Conservation (phyloP, 257 asterid genomes). For the Nicotiana tomentosiformis region DNA sequence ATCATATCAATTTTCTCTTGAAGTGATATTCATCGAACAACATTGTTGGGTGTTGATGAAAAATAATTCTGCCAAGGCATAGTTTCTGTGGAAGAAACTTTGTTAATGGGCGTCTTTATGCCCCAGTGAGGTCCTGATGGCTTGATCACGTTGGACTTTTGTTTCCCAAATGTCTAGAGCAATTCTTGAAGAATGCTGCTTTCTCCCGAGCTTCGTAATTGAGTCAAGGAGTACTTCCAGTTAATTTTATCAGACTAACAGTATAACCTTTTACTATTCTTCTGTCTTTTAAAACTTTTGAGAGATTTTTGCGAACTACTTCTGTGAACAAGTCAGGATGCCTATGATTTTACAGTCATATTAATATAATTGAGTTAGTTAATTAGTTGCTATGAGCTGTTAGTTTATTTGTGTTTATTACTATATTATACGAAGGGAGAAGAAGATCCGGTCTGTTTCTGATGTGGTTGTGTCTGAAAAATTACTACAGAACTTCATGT, state of each 20-base stretch:
- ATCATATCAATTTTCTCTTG: conserved; percentile 11
- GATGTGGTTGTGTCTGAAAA: background rate
- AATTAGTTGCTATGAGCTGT: conserved; percentile 1
- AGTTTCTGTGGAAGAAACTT: background rate
- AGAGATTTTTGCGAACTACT: background rate
- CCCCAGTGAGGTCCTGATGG: background rate
- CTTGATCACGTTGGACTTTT: background rate
- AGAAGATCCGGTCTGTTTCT: background rate
- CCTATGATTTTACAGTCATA: background rate
- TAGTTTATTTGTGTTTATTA: background rate
- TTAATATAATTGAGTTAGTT: background rate
- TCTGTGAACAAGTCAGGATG: background rate
- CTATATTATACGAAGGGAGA: background rate
- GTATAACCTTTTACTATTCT: background rate
- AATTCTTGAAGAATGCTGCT: background rate
- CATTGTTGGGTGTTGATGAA: background rate
- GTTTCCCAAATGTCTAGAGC: background rate
- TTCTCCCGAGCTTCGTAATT: background rate
- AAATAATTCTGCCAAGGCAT: background rate
- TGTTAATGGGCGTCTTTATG: background rate
- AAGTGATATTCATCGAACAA: background rate
- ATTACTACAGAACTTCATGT: background rate
- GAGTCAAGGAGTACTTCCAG: conserved; percentile 1
- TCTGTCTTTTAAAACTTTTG: background rate
- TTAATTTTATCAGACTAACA: background rate